Evolutionary conservation across 495 filamentous ascomycete species (phyloP).

Genomic region (Xylaria grammica): DNA sequence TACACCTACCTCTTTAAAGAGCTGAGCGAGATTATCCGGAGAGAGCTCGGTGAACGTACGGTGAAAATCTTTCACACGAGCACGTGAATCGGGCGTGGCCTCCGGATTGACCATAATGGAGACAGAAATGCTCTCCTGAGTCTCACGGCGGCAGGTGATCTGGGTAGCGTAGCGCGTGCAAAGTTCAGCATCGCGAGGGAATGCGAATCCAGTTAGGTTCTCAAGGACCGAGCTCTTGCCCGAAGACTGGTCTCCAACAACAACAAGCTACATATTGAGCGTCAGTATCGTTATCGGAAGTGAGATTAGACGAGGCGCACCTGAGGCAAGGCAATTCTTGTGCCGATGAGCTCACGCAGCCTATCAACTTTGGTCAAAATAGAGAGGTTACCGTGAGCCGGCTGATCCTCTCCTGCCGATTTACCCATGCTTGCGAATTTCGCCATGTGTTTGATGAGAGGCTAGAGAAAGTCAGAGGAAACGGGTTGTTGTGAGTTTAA

Average conservation of each 20-base stretch:
- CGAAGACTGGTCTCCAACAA: slow-evolving; percentile 57
- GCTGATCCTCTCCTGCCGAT: slow-evolving; percentile 1
- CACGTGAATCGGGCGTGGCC: slow-evolving; percentile 20
- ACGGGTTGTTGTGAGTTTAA: background rate
- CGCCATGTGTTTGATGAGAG: background rate
- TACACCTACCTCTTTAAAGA: slow-evolving; percentile 37
- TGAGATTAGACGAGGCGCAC: slow-evolving; percentile 14
- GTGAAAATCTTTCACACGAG: slow-evolving; percentile 28
- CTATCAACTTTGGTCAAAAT: slow-evolving; percentile 45
- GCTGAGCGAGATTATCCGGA: slow-evolving; percentile 28
- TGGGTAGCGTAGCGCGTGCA: slow-evolving; percentile 66
- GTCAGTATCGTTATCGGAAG: background rate
- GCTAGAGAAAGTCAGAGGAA: background rate
- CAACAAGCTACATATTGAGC: slow-evolving; percentile 42
- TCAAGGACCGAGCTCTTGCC: slow-evolving; percentile 61
- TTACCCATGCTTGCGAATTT: slow-evolving; percentile 26
- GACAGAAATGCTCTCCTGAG: slow-evolving; percentile 38
- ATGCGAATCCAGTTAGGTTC: slow-evolving; percentile 56
- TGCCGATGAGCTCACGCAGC: slow-evolving; percentile 48
- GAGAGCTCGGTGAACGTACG: slow-evolving; percentile 31
- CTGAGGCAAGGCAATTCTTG: slow-evolving; percentile 45
- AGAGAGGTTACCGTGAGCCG: slow-evolving; percentile 26
- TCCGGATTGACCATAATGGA: slow-evolving; percentile 52
- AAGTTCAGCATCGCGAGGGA: slow-evolving; percentile 57
- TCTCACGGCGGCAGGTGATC: slow-evolving; percentile 58